A percentile compares a stretch with the other conserved stretches of the same genome.
Evolutionary conservation across 2,329 filamentous ascomycete species (phyloP).

Genomic region (Phyllosticta paracitricarpa): DNA sequence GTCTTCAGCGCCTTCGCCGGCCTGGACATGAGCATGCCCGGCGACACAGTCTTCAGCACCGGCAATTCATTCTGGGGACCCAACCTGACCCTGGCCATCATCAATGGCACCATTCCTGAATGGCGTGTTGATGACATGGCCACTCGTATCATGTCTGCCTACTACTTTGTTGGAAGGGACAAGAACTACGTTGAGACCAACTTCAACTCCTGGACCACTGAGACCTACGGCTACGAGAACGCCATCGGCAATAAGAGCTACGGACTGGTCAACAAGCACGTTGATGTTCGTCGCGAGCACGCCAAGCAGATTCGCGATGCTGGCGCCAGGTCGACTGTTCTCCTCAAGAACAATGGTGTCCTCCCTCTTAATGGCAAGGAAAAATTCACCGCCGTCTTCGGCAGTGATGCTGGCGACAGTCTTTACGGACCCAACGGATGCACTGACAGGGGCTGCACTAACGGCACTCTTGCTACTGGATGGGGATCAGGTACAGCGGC

Average conservation of each 20-base stretch:
- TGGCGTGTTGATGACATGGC: slow-evolving; percentile 90
- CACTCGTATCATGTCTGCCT: slow-evolving; percentile 64
- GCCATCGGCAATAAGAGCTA: slow-evolving; percentile 50
- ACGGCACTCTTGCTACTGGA: slow-evolving; percentile 37
- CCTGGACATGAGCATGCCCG: slow-evolving; percentile 82
- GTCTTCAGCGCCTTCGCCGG: slow-evolving; percentile 59
- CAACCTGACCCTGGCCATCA: slow-evolving; percentile 76
- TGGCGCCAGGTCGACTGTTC: slow-evolving; percentile 70
- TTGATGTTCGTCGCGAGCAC: slow-evolving; percentile 76
- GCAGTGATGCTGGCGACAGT: slow-evolving; percentile 39
- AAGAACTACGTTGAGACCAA: slow-evolving; percentile 51
- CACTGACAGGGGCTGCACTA: slow-evolving; percentile 34
- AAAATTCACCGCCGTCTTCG: slow-evolving; percentile 40
- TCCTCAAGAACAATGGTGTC: slow-evolving; percentile 57
- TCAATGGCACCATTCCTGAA: slow-evolving; percentile 81
- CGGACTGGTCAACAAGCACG: slow-evolving; percentile 63
- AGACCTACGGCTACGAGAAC: slow-evolving; percentile 64
- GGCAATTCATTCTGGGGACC: slow-evolving; percentile 70
- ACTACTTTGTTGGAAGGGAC: slow-evolving; percentile 53
- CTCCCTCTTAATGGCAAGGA: slow-evolving; percentile 38
- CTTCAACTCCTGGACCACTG: slow-evolving; percentile 78
- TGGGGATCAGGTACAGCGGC: slow-evolving; percentile 40
- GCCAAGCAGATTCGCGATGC: slow-evolving; percentile 62
- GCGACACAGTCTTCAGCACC: slow-evolving; percentile 67
- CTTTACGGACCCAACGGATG: slow-evolving; percentile 38